Conservation (phyloP, 345 rosid genomes). For the Cardiospermum halicacabum region DNA sequence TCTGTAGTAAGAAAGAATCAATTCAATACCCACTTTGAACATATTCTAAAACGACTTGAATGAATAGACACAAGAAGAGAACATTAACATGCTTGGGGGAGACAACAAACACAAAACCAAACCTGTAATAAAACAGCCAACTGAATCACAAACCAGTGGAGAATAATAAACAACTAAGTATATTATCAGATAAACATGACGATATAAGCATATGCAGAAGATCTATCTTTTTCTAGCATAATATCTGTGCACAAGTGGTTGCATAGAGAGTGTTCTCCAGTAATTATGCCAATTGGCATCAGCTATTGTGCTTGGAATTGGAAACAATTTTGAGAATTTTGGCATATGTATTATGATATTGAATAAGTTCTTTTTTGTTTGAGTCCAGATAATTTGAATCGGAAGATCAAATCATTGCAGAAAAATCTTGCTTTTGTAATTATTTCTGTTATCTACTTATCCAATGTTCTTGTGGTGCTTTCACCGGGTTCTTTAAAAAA, state of each 20-base stretch:
- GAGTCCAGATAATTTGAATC: too few relatives aligned
- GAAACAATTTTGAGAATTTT: slow-evolving; percentile 12
- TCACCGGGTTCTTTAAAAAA: not conserved
- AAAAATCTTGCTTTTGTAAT: not conserved
- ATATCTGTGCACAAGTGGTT: slow-evolving; percentile 2
- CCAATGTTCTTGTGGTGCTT: not conserved
- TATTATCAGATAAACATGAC: too few relatives aligned
- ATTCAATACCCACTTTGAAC: too few relatives aligned
- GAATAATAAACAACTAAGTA: too few relatives aligned
- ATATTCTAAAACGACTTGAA: not conserved
- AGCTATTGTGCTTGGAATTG: slow-evolving; percentile 1
- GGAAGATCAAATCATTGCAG: not conserved
- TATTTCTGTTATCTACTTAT: slow-evolving; percentile 13
- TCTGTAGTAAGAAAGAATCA: too few relatives aligned
- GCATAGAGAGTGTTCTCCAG: too few relatives aligned
- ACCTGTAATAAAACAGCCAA: not conserved
- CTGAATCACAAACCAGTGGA: not conserved
- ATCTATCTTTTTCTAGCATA: too few relatives aligned
- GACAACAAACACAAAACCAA: not conserved
- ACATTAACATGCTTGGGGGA: not conserved
- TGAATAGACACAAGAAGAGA: too few relatives aligned
- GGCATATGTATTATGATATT: too few relatives aligned
- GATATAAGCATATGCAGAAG: too few relatives aligned
- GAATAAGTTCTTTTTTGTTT: too few relatives aligned
- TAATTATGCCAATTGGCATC: not conserved